Evolutionary conservation across 2,329 filamentous ascomycete genomes (phyloP), one percentile per base, ranked within the genome.

Genomic region (Alternaria sp.): DNA sequence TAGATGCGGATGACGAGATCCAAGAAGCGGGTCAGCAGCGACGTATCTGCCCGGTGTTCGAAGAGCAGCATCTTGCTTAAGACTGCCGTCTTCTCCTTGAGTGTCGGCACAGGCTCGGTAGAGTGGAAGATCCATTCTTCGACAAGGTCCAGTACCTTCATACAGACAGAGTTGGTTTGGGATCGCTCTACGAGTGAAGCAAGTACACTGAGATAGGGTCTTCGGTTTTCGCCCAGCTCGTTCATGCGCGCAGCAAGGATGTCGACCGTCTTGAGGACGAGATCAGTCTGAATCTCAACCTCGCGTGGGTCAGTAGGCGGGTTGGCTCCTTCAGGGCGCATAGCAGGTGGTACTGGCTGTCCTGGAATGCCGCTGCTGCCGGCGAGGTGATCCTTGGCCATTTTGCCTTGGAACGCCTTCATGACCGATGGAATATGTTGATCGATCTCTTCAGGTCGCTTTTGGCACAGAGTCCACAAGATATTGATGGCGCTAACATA

Each of bases 51-150:
- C 39, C 95, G 87, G 58, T 92, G 88, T 79, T 99, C 95, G 69
- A 99, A 99, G 0, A 94, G 89, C 16, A 98, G 83, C 95, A 99
- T 99, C 81, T 99, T 99, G 72, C 96, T 94, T n/a, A 99, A 82
- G 1, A 99, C 95, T 1, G 96, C 96, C 0, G 94, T 98, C 83
- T 99, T 99, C 80, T 99, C 96, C 78, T 99, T 99, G 1, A 99
- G 85, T 0, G 95, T 99, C 0, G 95, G 95, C 86, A 95, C 97
- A 2, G 93, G 95, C 65, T 97, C 95, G 59, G 93, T 94, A 0
- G 93, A 95, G 66, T 93, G 88, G 83, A 99, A 99, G 6, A 99
- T 92, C 96, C 96, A 99, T 32, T 86, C 87, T 76, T 98, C 94
- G 4, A 97, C 94, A 87, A 99, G 94, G 51, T 90, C 88, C 28